Percentiles rank a stretch among this genome's conserved stretches.
Conservation (phyloP, 1,139 yeast species). For the Kodamaea suecica region DNA sequence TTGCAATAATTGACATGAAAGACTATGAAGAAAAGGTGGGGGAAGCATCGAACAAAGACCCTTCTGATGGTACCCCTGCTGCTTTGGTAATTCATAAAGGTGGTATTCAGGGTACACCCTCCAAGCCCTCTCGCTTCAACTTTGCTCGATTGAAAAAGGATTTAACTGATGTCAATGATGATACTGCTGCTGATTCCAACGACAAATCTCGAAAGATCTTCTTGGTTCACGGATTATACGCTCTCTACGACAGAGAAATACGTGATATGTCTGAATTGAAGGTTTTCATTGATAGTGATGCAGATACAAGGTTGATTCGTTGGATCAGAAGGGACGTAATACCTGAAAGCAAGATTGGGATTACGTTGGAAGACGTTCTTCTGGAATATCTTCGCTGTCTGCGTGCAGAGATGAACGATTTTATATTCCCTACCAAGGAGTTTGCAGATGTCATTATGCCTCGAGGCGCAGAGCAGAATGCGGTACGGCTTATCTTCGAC, state of each 20-base stretch:
- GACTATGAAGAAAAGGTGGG: constrained; percentile 19
- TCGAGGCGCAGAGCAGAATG: constrained; percentile 61
- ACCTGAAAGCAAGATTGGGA: constrained; percentile 11
- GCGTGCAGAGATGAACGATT: constrained; percentile 75
- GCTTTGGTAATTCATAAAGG: constrained; percentile 31
- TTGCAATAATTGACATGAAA: constrained; percentile 30
- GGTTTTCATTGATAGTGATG: constrained; percentile 81
- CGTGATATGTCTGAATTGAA: constrained; percentile 59
- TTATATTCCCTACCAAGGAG: constrained; percentile 71
- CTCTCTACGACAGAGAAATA: constrained; percentile 64
- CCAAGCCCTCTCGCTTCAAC: constrained; percentile 42
- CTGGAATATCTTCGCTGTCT: constrained; percentile 60
- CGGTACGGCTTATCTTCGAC: constrained; percentile 69
- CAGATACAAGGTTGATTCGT: constrained; percentile 77
- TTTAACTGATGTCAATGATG: constrained; percentile 13
- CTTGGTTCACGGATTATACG: constrained; percentile 76
- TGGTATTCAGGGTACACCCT: constrained; percentile 18
- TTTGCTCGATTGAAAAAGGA: constrained; percentile 25
- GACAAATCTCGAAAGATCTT: constrained; percentile 32
- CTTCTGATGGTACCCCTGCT: constrained; percentile 23
- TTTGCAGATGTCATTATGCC: constrained; percentile 83
- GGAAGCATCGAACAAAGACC: constrained; percentile 4
- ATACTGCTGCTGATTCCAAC: constrained; percentile 1
- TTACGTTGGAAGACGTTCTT: constrained; percentile 48
- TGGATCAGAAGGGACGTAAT: constrained; percentile 55